Evolutionary conservation across 371 early-diverging fungal species (phyloP), one percentile per base, ranked within the genome.

Genomic region (Syncephalastrum contaminatum): DNA sequence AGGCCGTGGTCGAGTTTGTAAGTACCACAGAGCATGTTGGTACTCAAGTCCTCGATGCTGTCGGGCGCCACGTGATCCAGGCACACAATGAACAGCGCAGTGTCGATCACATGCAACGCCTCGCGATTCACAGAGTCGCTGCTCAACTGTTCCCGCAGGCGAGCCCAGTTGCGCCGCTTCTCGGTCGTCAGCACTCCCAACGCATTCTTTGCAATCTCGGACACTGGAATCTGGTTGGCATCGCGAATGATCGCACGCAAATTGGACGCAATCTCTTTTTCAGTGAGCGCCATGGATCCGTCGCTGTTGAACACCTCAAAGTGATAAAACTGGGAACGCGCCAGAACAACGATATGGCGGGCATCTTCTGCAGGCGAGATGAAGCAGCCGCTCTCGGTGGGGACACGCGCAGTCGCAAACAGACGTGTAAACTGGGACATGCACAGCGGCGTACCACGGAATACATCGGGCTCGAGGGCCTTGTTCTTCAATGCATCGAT

Each of bases 61-160:
- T 64, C 53, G 1, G 82, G 82, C 2, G 75, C 54, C 14, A 78
- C 77, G 60, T 87, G 87, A 73, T 94, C 95, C 42, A 95, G 71
- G 61, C 88, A 88, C 5, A 95, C 87, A 45, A 83, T 81, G 64
- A 95, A 94, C 52, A 93, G 76, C 7, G 95, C 83, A 0, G 81
- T 64, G 52, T 91, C 88, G 19, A 92, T 82, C 2, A 75, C 75
- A 22, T 73, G 68, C 4, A 92, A 72, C 8, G 83, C 81, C 21
- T 72, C 76, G 24, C 64, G 66, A 62, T 93, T 92, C 19, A 64
- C 64, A 3, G 70, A 54, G 51, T 80, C 73, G 2, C 69, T 46
- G 5, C 69, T 62, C 25, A 82, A 60, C 20, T 64, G 66, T 8
- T 48, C 47, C 41, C 83, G 60, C 6, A 87, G 72, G 43, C 64